A percentile compares a stretch with the other conserved stretches of the same genome.
phyloP scores from a whole-genome alignment of 495 filamentous ascomycete genomes.

The Podospora didyma region DNA sequence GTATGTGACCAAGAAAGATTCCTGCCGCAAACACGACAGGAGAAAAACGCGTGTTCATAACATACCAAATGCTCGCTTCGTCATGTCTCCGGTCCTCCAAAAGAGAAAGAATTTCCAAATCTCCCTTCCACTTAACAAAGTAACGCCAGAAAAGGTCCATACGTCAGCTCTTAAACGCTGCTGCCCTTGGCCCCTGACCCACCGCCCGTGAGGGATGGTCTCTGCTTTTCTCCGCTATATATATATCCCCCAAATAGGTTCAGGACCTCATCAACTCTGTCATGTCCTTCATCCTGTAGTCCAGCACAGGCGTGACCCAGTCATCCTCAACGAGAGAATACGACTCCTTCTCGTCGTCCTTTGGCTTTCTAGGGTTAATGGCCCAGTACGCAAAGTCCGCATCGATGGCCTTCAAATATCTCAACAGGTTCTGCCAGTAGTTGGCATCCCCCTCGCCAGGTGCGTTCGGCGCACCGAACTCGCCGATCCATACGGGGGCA shows the following conservation, averaged over 20 bases:
- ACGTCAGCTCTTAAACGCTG: background rate
- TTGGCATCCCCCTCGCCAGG: slow-evolving; percentile 49
- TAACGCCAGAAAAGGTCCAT: background rate
- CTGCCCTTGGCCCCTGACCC: background rate
- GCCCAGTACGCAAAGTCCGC: slow-evolving; percentile 64
- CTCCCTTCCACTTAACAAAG: too few relatives aligned
- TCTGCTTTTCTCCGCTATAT: background rate
- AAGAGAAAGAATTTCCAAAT: too few relatives aligned
- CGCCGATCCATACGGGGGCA: slow-evolving; percentile 59
- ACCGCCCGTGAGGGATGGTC: too few relatives aligned
- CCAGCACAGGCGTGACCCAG: slow-evolving; percentile 52
- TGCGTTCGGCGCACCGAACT: slow-evolving; percentile 50
- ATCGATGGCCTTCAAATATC: slow-evolving; percentile 49
- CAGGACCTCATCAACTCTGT: slow-evolving; percentile 38
- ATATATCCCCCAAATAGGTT: background rate
- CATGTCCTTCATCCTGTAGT: slow-evolving; percentile 56
- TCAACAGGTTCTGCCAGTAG: slow-evolving; percentile 57
- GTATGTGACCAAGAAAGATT: too few relatives aligned
- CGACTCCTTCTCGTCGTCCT: slow-evolving; percentile 45
- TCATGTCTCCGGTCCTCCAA: too few relatives aligned
- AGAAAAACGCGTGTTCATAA: too few relatives aligned
- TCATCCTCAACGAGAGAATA: slow-evolving; percentile 55
- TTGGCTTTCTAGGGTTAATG: slow-evolving; percentile 56
- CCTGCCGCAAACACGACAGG: too few relatives aligned
- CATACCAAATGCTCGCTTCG: too few relatives aligned